Conservation (phyloP, 2,329 filamentous ascomycete genomes). For the Colletotrichum sp. region DNA sequence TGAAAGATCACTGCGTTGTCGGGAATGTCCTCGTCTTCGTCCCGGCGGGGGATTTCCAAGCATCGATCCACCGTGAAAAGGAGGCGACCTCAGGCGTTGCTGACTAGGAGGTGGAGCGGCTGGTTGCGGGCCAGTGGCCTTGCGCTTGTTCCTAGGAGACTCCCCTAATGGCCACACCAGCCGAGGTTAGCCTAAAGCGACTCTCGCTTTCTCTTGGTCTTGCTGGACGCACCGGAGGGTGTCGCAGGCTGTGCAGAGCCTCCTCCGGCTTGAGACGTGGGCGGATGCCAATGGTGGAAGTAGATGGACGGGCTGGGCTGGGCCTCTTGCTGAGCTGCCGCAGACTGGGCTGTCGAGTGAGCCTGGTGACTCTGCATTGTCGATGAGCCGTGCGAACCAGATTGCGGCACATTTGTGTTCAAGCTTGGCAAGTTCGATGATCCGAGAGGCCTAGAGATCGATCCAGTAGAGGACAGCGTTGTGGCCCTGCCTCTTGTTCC, state of each 20-base stretch:
- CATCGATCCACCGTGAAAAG: slow-evolving; percentile 53
- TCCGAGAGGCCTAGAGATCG: slow-evolving; percentile 39
- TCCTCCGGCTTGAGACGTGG: slow-evolving; percentile 65
- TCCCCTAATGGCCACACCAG: slow-evolving; percentile 60
- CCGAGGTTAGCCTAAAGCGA: slow-evolving; percentile 43
- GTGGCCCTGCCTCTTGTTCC: slow-evolving; percentile 51
- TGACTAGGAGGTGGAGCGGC: slow-evolving; percentile 48
- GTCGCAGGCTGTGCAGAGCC: slow-evolving; percentile 71
- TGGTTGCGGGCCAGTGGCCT: slow-evolving; percentile 65
- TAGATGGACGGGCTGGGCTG: slow-evolving; percentile 78
- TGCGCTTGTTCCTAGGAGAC: slow-evolving; percentile 80
- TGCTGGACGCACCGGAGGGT: slow-evolving; percentile 72
- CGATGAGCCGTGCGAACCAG: slow-evolving; percentile 32
- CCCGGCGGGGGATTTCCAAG: slow-evolving; percentile 56
- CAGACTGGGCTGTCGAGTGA: slow-evolving; percentile 55
- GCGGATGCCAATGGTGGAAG: slow-evolving; percentile 93
- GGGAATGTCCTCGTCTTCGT: slow-evolving; percentile 63
- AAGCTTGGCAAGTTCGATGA: slow-evolving; percentile 45
- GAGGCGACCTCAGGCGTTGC: slow-evolving; percentile 54
- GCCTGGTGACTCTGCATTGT: slow-evolving; percentile 45
- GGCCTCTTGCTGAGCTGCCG: slow-evolving; percentile 63
- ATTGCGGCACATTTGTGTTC: slow-evolving; percentile 48
- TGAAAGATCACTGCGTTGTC: slow-evolving; percentile 69
- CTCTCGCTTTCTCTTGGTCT: slow-evolving; percentile 52
- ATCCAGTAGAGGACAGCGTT: slow-evolving; percentile 45